phyloP scores from a whole-genome alignment of 2,329 filamentous ascomycete species.

The Paecilomyces dactylethromorphus region DNA sequence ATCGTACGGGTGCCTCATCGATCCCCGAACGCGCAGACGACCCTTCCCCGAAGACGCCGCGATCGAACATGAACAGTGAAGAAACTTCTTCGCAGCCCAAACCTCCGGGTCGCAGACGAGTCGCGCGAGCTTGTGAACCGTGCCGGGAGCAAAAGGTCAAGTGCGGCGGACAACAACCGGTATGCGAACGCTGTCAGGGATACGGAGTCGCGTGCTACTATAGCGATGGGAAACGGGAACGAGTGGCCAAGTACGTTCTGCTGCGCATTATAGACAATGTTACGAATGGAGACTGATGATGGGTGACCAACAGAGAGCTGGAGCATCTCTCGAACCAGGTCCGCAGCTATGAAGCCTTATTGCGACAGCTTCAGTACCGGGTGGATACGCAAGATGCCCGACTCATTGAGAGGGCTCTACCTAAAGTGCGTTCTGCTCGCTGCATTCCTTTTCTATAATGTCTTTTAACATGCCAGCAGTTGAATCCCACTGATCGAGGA shows the following conservation, averaged over 20 bases:
- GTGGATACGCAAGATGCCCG: slow-evolving; percentile 26
- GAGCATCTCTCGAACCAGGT: slow-evolving; percentile 31
- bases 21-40: background rate
- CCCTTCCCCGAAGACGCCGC: background rate
- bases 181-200: slow-evolving; percentile 38
- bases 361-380: slow-evolving; percentile 26
- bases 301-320: slow-evolving; percentile 25
- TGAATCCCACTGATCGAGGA: slow-evolving; percentile 9
- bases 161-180: slow-evolving; percentile 38
- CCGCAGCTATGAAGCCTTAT: slow-evolving; percentile 26
- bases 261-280: slow-evolving; percentile 1
- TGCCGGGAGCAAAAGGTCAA: slow-evolving; percentile 42
- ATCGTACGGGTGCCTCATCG: background rate
- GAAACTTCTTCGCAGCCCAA: background rate
- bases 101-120: slow-evolving; percentile 12
- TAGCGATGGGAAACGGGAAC: slow-evolving; percentile 38
- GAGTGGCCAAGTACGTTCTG: slow-evolving; percentile 32
- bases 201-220: slow-evolving; percentile 35
- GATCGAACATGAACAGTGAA: background rate
- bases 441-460: background rate
- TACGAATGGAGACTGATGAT: slow-evolving; percentile 5
- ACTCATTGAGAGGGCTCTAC: slow-evolving; percentile 26
- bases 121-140: slow-evolving; percentile 37
- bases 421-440: slow-evolving; percentile 21
- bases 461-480: background rate